Evolutionary conservation across 208 protist genomes (phyloP).

Genomic region (Acanthamoeba culbertsoni): DNA sequence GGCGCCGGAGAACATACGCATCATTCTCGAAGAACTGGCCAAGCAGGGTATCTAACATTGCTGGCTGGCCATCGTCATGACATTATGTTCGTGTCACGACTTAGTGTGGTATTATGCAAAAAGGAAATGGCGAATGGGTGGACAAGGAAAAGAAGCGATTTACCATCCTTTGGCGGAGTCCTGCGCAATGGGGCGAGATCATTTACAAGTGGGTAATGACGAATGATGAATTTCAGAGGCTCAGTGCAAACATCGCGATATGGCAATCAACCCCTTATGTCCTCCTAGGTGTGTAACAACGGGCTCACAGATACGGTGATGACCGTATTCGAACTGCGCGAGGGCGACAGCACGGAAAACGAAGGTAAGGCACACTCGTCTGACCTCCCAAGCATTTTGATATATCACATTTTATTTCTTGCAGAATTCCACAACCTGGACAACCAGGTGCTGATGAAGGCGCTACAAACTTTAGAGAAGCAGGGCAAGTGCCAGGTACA

Average conservation of each 20-base stretch:
- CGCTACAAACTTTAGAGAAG: not conserved
- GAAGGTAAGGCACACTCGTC: not conserved
- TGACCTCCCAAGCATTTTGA: not conserved
- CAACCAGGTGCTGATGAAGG: not conserved
- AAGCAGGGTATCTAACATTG: not conserved
- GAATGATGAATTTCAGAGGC: not conserved
- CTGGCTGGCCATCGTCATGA: not conserved
- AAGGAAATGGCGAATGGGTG: not conserved
- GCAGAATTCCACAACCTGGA: conserved; percentile 2
- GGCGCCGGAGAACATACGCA: not conserved
- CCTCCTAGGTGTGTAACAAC: not conserved
- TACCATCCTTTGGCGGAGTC: conserved; percentile 17
- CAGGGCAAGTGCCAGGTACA: conserved; percentile 34
- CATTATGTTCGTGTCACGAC: not conserved
- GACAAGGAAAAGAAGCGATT: conserved; percentile 1
- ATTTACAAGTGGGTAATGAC: conserved; percentile 11
- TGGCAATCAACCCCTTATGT: not conserved
- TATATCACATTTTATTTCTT: not conserved
- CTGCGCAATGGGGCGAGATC: not conserved
- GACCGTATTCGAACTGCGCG: conserved; percentile 12
- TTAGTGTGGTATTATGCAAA: too few relatives aligned
- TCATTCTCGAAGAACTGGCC: not conserved
- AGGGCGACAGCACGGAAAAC: not conserved
- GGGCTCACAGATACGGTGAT: conserved; percentile 28
- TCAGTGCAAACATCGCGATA: not conserved